A percentile compares a stretch with the other conserved stretches of the same genome.
phyloP scores from a whole-genome alignment of 176 grass and related monocot species.

The Carex scoparia region DNA sequence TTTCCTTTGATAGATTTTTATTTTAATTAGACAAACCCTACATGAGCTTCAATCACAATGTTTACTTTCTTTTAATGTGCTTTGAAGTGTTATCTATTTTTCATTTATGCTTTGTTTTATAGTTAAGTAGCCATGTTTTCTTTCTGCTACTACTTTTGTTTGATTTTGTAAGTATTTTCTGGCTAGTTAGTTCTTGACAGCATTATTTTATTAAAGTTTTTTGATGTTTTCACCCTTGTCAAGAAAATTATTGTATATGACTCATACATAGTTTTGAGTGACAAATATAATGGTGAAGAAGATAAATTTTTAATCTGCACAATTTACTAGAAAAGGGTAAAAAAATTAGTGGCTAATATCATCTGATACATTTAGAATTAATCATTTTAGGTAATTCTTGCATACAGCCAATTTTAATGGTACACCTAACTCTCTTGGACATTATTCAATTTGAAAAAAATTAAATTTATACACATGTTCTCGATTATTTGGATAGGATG shows the following conservation, averaged over 20 bases:
- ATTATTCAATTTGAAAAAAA: too few species aligned
- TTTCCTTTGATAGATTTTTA: not conserved
- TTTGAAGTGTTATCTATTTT: not conserved
- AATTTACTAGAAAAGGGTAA: not conserved
- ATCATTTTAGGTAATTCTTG: too few species aligned
- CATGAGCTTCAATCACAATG: not conserved
- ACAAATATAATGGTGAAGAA: constrained; percentile 5
- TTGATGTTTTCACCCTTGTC: not conserved
- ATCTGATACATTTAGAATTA: not conserved
- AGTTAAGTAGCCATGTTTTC: not conserved
- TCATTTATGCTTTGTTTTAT: not conserved
- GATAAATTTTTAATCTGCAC: not conserved
- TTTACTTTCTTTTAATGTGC: not conserved
- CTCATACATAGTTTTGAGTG: not conserved
- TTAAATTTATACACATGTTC: too few species aligned
- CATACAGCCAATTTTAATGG: too few species aligned
- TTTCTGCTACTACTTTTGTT: not conserved
- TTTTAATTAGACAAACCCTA: not conserved
- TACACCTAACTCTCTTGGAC: too few species aligned
- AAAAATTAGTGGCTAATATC: not conserved
- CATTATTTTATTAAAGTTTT: not conserved
- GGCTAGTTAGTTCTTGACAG: not conserved
- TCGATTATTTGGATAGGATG: too few species aligned
- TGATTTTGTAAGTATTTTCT: constrained; percentile 11
- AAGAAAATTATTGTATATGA: not conserved